Evolutionary conservation across 106 monocot genomes (phyloP).

Genomic region (Ottelia alismoides): DNA sequence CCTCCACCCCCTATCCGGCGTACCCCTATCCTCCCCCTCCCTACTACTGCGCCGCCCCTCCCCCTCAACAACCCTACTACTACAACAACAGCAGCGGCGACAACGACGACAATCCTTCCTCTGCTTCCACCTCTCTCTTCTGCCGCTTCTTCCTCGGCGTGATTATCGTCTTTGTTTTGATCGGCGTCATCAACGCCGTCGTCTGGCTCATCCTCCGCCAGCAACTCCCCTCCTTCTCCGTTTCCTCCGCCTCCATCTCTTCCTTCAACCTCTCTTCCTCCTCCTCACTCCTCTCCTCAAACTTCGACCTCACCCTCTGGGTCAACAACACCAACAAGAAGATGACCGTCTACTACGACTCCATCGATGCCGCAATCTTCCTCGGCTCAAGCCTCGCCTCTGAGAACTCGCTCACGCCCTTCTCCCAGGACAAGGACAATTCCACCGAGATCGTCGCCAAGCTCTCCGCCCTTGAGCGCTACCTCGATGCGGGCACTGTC

Average conservation of each 20-base stretch:
- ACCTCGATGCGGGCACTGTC: conserved; percentile 11
- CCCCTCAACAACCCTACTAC: too few relatives aligned
- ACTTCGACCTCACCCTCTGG: conserved; percentile 19
- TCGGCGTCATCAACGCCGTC: conserved; percentile 22
- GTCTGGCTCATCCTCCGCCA: conserved; percentile 49
- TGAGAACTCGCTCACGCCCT: conserved; percentile 21
- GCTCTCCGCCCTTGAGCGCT: conserved; percentile 15
- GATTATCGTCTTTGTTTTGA: conserved; percentile 20
- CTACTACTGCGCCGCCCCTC: background rate
- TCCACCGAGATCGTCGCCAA: conserved; percentile 8
- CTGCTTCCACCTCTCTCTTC: conserved; percentile 2
- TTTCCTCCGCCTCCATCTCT: conserved; percentile 29
- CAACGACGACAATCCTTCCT: background rate
- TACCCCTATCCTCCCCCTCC: conserved; percentile 5
- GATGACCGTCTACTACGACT: conserved; percentile 36
- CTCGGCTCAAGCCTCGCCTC: conserved; percentile 12
- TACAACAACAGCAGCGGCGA: too few relatives aligned
- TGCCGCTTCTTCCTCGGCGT: conserved; percentile 26
- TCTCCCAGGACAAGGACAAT: conserved; percentile 25
- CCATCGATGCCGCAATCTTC: conserved; percentile 11
- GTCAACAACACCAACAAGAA: conserved; percentile 47
- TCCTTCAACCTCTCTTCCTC: conserved; percentile 21
- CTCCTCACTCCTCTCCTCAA: conserved; percentile 10
- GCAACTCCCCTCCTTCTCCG: conserved; percentile 20
- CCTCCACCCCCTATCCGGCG: background rate